Conservation (phyloP, 805 yeast species). For the Yamadazyma kitorensis region DNA sequence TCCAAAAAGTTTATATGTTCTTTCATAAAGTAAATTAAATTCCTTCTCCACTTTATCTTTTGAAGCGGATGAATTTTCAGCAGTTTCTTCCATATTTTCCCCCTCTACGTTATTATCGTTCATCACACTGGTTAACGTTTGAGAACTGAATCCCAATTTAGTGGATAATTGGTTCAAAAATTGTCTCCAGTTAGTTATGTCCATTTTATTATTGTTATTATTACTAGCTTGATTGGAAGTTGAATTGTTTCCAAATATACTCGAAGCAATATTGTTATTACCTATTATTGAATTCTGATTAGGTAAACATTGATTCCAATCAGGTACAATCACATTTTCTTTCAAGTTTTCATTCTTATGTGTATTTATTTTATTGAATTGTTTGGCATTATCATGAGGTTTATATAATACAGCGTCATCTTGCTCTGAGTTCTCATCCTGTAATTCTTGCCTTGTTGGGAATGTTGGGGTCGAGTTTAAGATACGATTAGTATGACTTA, state of each 20-base stretch:
- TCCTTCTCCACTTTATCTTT: slow-evolving; percentile 27
- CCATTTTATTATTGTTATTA: slow-evolving; percentile 21
- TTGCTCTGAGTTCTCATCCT: slow-evolving; percentile 9
- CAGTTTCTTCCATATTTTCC: slow-evolving; percentile 7
- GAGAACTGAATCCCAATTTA: slow-evolving; percentile 33
- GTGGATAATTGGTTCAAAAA: slow-evolving; percentile 33
- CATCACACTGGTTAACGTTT: slow-evolving; percentile 25
- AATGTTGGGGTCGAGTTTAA: slow-evolving; percentile 29
- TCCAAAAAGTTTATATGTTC: slow-evolving; percentile 39
- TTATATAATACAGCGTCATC: slow-evolving; percentile 46
- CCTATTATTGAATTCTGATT: slow-evolving; percentile 17
- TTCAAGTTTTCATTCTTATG: slow-evolving; percentile 42
- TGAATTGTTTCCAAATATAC: slow-evolving; percentile 23
- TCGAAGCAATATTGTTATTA: slow-evolving; percentile 12
- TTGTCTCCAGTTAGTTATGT: slow-evolving; percentile 34
- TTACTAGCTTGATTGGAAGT: slow-evolving; percentile 20
- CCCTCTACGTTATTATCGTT: slow-evolving; percentile 11
- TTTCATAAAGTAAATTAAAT: slow-evolving; percentile 29
- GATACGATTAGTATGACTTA: slow-evolving; percentile 26
- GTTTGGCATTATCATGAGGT: slow-evolving; percentile 38
- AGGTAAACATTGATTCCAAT: slow-evolving; percentile 39
- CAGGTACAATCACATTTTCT: slow-evolving; percentile 41
- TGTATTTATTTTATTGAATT: slow-evolving; percentile 41
- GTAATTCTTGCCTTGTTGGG: slow-evolving; percentile 17
- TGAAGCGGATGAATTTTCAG: slow-evolving; percentile 11